These are phyloP conservation scores for Phytophthora syringae DNA, from an alignment of 352 stramenopile species.

Conservation along the genomic window DNA sequence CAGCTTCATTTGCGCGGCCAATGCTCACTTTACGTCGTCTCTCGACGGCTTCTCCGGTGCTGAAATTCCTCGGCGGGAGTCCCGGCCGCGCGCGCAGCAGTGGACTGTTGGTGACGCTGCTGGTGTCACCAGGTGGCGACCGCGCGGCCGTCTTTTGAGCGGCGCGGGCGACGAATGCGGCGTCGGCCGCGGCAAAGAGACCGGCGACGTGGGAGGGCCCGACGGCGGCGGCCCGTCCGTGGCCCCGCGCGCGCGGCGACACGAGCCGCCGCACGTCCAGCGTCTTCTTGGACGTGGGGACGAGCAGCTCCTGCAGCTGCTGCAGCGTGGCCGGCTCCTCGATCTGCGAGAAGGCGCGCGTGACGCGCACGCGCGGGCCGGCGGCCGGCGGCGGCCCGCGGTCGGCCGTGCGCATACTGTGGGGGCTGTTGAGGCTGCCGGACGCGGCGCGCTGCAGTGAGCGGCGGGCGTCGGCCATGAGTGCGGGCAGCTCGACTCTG, in stretches of 20 bases:
- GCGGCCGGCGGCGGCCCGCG: not conserved
- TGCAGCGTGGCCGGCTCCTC: conserved; percentile 52
- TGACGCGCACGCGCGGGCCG: conserved; percentile 38
- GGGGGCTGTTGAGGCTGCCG: no score
- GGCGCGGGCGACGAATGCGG: no score
- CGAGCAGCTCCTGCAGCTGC: conserved; percentile 32
- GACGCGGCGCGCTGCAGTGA: not conserved
- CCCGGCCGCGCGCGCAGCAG: conserved; percentile 8
- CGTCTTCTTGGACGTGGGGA: conserved; percentile 46
- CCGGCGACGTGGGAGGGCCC: not conserved
- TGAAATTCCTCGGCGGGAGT: conserved; percentile 22
- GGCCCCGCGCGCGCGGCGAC: conserved; percentile 53
- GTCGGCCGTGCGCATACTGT: conserved; percentile 12
- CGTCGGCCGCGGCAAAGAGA: not conserved
- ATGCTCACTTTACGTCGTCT: conserved; percentile 18
- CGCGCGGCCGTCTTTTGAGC: no score
- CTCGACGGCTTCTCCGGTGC: conserved; percentile 15
- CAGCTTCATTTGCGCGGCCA: not conserved
- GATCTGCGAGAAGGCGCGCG: conserved; percentile 73
- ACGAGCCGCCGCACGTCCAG: conserved; percentile 67
- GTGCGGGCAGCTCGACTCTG: no score
- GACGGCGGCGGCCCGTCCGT: no score
- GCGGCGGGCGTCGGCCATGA: not conserved
- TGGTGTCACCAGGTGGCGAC: conserved; percentile 14
- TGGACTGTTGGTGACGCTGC: conserved; percentile 21